A percentile compares a stretch with the other conserved stretches of the same genome.
These are phyloP conservation scores for Vitis cinerea DNA, from an alignment of 164 flowering plant genomes.

Conservation along the genomic window DNA sequence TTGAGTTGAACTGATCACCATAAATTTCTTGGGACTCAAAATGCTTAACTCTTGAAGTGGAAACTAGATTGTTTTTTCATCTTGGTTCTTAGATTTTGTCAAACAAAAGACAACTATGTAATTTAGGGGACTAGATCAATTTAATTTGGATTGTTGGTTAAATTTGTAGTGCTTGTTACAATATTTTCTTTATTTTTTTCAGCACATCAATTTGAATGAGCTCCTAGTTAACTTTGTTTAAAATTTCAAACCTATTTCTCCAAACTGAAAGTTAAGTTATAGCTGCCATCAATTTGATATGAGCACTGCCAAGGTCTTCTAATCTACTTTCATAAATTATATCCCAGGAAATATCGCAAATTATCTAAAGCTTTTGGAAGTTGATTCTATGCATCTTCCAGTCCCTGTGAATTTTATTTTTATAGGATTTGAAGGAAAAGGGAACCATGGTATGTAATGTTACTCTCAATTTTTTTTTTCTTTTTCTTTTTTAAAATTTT, in stretches of 20 bases:
- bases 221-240: neutral
- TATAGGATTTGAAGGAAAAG: constrained; percentile 97
- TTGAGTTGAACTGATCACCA: neutral
- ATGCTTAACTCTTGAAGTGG: neutral
- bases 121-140: neutral
- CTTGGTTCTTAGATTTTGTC: neutral
- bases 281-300: neutral
- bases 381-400: constrained; percentile 85
- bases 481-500: neutral
- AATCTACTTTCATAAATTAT: constrained; percentile 4
- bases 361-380: constrained; percentile 79
- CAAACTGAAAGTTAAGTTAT: neutral
- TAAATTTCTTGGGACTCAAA: neutral
- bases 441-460: constrained; percentile 70
- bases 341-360: constrained; percentile 77
- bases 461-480: neutral
- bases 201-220: neutral
- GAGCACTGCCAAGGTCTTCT: neutral
- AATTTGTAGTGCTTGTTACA: neutral
- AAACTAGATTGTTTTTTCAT: neutral
- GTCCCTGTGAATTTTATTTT: constrained; percentile 94
- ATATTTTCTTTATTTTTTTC: neutral
- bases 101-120: neutral
- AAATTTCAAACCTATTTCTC: neutral
- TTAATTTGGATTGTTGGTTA: neutral